Evolutionary conservation across 306 rosid genomes (phyloP), one percentile per base, ranked within the genome.

Genomic region (Crataegus laevigata): DNA sequence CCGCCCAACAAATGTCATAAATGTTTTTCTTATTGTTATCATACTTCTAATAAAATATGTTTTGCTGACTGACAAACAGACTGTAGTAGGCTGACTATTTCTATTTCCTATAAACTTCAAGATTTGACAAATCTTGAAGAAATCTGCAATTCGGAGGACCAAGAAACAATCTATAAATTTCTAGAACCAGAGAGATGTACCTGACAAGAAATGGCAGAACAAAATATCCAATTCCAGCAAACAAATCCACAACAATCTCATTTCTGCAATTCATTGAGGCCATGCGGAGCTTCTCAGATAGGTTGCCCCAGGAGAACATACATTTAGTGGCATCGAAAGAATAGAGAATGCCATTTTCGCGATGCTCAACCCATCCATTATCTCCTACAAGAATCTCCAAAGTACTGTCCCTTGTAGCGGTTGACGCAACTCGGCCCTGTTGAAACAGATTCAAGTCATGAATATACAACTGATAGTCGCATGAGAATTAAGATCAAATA

Each of bases 301-400:
- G 93, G 88, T 92, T 94, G 17, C 97, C 99, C 97, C 99, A 94
- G 58, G 97, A 94, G 85, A 94, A 94, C 97, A 92, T 94, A 84
- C 99, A 92, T 88, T 88, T 94, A 22, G 92, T 87, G 71, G 92
- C 86, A 80, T 91, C 90, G 78, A 94, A 94, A 77, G 96, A 91
- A 86, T 90, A 91, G 68, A 84, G 43, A 63, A 94, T 85, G 83
- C 96, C 97, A 85, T 92, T 91, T 84, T 94, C 99, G 8, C 91
- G 81, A 82, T 91, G 99, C 65, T 87, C 88, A 79, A 92, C 97
- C 99, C 99, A 94, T 59, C 96, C 99, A 85, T 87, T 75, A 47
- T 94, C 91, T 57, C 99, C 97, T 68, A 86, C 83, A 74, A 94
- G 93, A 83, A 94, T 90, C 93, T 92, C 90, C 81, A 92, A 82